These are phyloP conservation scores for Apiospora aurea DNA, from an alignment of 2,329 filamentous ascomycete species.

Conservation along the genomic window DNA sequence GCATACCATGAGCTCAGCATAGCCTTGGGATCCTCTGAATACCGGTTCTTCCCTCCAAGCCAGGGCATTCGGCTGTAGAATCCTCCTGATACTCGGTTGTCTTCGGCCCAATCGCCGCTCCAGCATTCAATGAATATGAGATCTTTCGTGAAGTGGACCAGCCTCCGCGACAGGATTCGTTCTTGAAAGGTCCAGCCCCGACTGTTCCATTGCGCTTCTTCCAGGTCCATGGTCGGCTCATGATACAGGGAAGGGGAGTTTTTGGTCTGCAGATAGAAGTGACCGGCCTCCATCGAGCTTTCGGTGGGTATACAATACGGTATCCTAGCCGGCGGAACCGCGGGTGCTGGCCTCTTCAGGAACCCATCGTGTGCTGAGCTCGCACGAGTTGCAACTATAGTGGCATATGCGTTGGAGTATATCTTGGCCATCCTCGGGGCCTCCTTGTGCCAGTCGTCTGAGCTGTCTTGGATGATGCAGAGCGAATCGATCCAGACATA, in stretches of 20 bases:
- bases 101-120: not conserved
- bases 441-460: not conserved
- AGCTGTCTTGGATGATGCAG: not conserved
- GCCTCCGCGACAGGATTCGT: not conserved
- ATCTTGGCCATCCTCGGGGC: not conserved
- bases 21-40: not conserved
- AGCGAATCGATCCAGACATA: conserved; percentile 10
- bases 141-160: not conserved
- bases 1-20: not conserved
- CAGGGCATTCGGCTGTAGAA: not conserved
- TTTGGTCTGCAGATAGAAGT: not conserved
- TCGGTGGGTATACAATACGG: not conserved
- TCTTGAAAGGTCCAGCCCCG: not conserved
- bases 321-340: not conserved
- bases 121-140: conserved; percentile 3
- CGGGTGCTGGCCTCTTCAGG: too few species aligned
- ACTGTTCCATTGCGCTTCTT: not conserved
- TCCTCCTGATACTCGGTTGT: not conserved
- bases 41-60: not conserved
- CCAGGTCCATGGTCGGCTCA: not conserved
- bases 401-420: not conserved
- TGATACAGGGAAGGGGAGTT: not conserved
- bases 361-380: not conserved
- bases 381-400: not conserved
- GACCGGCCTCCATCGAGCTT: not conserved